Conservation (phyloP, 176 grass and related monocot species). For the Hordeum marinum region DNA sequence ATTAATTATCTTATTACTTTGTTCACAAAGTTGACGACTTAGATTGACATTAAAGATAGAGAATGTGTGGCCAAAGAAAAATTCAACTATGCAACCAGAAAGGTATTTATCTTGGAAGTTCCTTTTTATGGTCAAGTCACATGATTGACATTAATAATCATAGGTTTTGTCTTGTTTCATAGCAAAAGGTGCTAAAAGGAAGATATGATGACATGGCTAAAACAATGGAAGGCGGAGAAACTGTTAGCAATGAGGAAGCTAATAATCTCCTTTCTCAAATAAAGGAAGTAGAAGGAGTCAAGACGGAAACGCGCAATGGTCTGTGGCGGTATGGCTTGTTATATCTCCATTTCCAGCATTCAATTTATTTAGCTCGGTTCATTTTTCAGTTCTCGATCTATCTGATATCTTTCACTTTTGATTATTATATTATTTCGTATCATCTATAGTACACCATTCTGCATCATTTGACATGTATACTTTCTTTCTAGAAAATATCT, state of each 20-base stretch:
- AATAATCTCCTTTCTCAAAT: slow-evolving; percentile 55
- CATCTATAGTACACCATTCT: background rate
- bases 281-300: slow-evolving; percentile 41
- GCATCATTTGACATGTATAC: background rate
- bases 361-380: slow-evolving; percentile 3
- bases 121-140: background rate
- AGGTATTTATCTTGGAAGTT: slow-evolving; percentile 30
- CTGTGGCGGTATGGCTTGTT: slow-evolving; percentile 19
- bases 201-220: slow-evolving; percentile 36
- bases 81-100: slow-evolving; percentile 43
- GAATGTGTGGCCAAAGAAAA: slow-evolving; percentile 37
- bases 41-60: slow-evolving; percentile 24
- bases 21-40: slow-evolving; percentile 20
- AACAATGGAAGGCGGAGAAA: slow-evolving; percentile 8
- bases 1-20: slow-evolving; percentile 15
- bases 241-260: slow-evolving; percentile 30
- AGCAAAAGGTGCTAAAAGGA: slow-evolving; percentile 65
- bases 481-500: too few relatives aligned
- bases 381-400: background rate
- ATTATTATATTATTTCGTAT: background rate
- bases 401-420: background rate
- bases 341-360: background rate
- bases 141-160: background rate
- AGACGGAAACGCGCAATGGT: slow-evolving; percentile 38
- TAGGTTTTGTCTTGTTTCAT: slow-evolving; percentile 14